Evolutionary conservation across 2,329 filamentous ascomycete genomes (phyloP).

Genomic region (Talaromyces sp.): DNA sequence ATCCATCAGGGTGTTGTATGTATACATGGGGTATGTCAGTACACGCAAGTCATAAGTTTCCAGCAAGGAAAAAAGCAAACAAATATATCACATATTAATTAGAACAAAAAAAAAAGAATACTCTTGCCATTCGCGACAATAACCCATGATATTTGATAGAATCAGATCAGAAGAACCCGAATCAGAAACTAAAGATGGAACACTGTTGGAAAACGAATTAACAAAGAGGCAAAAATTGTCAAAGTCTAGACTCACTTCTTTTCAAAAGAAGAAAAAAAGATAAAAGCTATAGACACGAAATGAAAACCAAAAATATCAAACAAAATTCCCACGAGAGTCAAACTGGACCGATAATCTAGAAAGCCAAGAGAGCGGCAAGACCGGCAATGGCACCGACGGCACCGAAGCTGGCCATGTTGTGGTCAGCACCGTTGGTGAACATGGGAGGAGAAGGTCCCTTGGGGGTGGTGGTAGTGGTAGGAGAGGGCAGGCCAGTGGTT

Average conservation of each 20-base stretch:
- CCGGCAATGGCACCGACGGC: constrained; percentile 28
- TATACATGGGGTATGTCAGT: background rate
- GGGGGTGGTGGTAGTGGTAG: constrained; percentile 7
- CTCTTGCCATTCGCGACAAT: background rate
- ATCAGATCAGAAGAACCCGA: background rate
- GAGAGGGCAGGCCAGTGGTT: constrained; percentile 11
- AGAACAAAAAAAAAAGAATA: background rate
- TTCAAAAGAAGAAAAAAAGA: background rate
- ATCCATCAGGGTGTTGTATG: background rate
- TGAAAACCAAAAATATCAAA: constrained; percentile 7
- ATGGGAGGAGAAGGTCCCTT: constrained; percentile 12
- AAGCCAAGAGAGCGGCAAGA: constrained; percentile 28
- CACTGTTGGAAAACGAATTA: background rate
- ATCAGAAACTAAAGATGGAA: background rate
- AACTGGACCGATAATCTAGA: constrained; percentile 19
- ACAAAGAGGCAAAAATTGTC: background rate
- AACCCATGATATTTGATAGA: background rate
- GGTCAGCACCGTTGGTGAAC: constrained; percentile 29
- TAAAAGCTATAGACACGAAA: background rate
- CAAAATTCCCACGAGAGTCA: constrained; percentile 1
- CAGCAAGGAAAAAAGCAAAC: background rate
- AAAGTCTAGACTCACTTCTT: background rate
- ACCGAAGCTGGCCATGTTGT: constrained; percentile 29
- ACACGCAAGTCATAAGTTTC: background rate
- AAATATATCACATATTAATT: background rate